Conservation (phyloP, 805 yeast species). For the Suhomyces xylopsoci region DNA sequence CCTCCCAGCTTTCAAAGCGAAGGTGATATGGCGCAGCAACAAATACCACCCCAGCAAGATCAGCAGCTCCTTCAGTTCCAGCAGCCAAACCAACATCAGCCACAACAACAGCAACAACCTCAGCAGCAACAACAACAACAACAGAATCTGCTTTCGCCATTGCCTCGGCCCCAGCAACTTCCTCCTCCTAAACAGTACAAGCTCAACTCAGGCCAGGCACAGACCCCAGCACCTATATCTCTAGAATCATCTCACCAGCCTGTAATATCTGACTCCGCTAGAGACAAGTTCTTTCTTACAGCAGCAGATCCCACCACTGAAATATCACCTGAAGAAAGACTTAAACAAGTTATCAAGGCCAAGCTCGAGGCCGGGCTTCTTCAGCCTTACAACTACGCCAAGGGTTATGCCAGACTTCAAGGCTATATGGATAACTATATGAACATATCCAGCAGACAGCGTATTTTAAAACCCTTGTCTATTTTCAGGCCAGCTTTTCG, state of each 20-base stretch:
- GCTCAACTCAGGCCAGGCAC: background rate
- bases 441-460: conserved; percentile 77
- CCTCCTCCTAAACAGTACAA: background rate
- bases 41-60: background rate
- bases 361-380: conserved; percentile 89
- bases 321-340: conserved; percentile 87
- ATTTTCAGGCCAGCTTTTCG: conserved; percentile 90
- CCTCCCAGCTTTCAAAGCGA: conserved; percentile 6
- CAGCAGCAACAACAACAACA: conserved; percentile 4
- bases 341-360: conserved; percentile 91
- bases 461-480: conserved; percentile 81
- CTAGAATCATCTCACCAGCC: conserved; percentile 29
- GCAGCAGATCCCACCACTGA: conserved; percentile 98
- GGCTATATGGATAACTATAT: conserved; percentile 89
- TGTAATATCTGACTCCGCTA: conserved; percentile 67
- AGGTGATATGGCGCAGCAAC: background rate
- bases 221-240: background rate
- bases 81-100: conserved; percentile 2
- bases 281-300: conserved; percentile 89
- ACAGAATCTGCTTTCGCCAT: conserved; percentile 1
- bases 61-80: conserved; percentile 4
- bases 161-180: conserved; percentile 7
- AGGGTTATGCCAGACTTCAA: conserved; percentile 87
- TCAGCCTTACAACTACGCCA: conserved; percentile 90
- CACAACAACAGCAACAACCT: background rate